phyloP scores from a whole-genome alignment of 345 rosid species.

The Aegle marmelos region DNA sequence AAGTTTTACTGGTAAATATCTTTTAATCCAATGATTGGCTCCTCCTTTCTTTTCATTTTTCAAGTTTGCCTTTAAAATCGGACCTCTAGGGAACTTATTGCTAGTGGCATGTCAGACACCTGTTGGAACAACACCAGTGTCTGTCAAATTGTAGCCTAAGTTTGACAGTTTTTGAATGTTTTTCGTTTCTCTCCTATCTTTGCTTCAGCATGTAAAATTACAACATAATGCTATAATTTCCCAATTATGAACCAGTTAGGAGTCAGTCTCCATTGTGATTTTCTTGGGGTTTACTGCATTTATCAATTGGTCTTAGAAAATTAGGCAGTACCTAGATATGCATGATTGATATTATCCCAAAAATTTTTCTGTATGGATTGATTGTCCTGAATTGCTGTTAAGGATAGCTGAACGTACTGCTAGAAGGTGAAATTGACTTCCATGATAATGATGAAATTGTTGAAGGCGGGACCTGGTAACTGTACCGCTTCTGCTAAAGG shows the following conservation, averaged over 20 bases:
- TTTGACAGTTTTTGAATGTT: neutral
- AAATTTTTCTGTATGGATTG: neutral
- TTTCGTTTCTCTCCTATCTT: neutral
- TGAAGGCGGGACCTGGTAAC: neutral
- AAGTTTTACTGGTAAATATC: conserved; percentile 78
- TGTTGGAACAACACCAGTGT: neutral
- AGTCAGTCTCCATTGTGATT: neutral
- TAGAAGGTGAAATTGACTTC: neutral
- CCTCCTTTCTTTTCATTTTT: neutral
- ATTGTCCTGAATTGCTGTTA: neutral
- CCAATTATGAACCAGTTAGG: neutral
- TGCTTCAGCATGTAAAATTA: neutral
- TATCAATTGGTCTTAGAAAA: neutral
- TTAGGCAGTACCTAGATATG: neutral
- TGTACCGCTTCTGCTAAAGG: neutral
- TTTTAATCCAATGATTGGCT: neutral
- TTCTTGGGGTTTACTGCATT: neutral
- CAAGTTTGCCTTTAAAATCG: neutral
- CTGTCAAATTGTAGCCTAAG: neutral
- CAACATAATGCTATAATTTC: neutral
- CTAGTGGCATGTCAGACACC: neutral
- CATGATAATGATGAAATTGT: neutral
- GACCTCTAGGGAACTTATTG: neutral
- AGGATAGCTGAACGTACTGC: neutral
- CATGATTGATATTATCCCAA: neutral